A percentile compares a stretch with the other conserved stretches of the same genome.
Conservation (phyloP, 2,329 filamentous ascomycete genomes). For the Iodosphaeria phyllophila region DNA sequence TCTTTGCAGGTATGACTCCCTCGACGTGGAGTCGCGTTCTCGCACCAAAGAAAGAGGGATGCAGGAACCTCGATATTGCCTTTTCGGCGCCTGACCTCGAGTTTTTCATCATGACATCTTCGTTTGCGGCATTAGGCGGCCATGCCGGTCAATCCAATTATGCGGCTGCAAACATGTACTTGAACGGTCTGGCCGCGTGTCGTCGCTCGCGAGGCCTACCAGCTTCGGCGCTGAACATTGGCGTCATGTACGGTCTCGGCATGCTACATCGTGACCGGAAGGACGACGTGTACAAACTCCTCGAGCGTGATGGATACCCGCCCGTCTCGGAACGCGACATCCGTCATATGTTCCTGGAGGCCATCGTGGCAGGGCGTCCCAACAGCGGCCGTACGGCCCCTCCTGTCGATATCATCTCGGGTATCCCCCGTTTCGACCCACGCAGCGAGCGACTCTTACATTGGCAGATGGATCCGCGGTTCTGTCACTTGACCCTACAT, state of each 20-base stretch:
- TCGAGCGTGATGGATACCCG: constrained; percentile 24
- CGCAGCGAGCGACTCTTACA: constrained; percentile 13
- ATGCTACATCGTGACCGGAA: constrained; percentile 23
- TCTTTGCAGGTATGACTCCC: constrained; percentile 21
- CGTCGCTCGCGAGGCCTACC: constrained; percentile 16
- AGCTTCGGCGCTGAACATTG: constrained; percentile 23
- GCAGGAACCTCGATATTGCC: constrained; percentile 17
- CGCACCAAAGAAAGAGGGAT: constrained; percentile 20
- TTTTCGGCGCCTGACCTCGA: constrained; percentile 17
- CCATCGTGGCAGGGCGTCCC: constrained; percentile 22
- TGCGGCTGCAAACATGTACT: constrained; percentile 26
- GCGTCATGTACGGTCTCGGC: constrained; percentile 24
- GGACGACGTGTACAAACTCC: constrained; percentile 17
- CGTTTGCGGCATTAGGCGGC: constrained; percentile 23
- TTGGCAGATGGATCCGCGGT: constrained; percentile 25
- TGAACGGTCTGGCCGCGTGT: constrained; percentile 21
- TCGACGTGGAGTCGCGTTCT: constrained; percentile 18
- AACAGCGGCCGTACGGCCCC: constrained; percentile 1
- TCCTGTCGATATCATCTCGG: constrained; percentile 19
- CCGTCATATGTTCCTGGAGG: constrained; percentile 31
- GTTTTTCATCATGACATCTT: constrained; percentile 28
- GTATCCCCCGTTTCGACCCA: constrained; percentile 18
- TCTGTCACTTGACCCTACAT: constrained; percentile 19
- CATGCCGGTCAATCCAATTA: constrained; percentile 25
- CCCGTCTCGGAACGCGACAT: constrained; percentile 30